Base-by-base conservation (phyloP, 2,329 filamentous ascomycete species). In the Hypoxylon sp. region DNA sequence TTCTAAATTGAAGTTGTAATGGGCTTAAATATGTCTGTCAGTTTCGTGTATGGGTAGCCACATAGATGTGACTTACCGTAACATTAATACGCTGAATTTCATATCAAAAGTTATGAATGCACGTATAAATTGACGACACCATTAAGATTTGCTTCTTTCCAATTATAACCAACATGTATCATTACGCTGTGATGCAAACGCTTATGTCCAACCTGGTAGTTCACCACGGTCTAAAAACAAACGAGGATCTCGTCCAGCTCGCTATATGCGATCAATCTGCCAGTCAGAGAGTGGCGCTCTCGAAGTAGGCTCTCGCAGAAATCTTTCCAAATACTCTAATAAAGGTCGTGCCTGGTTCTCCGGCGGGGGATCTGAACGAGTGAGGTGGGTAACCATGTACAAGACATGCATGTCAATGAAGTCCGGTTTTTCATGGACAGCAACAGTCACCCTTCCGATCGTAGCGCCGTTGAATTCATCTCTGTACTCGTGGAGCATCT, bases 401-500 rank as follows among this genome's bases (percentile, higher is more conserved):
- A 69, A n/a, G 17, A 42, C 17, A 37, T 60, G 17, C 44, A 51
- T 50, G 24, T 51, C 31, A 13, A 59, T 1, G 8, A 31, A 14
- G 3, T 33, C 19, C 5, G 52, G n/a, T 3, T 39, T 55, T 22
- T 35, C 26, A 13, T 31, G 9, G 5, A 31, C 62, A 19, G 33
- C 35, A 31, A 66, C 19, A 5, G 58, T 62, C 9, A 64, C 35
- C 8, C 33, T 60, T 13, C 24, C 11, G 31, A 67, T 64, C 22
- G 14, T 46, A 8, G 67, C 59, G 19, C 24, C n/a, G 6, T 39
- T 19, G 10, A 67, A 47, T n/a, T 64, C 63, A 8, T 2, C 1
- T 24, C 11, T 17, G 33, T 67, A 61, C 37, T 67, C 67, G 1
- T 6, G 3, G 11, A 64, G 67, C 67, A 63, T 63, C 51, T 60